A percentile compares a stretch with the other conserved stretches of the same genome.
These are phyloP conservation scores for Myriosclerotinia scirpicola DNA, from an alignment of 2,329 filamentous ascomycete species.

Conservation along the genomic window DNA sequence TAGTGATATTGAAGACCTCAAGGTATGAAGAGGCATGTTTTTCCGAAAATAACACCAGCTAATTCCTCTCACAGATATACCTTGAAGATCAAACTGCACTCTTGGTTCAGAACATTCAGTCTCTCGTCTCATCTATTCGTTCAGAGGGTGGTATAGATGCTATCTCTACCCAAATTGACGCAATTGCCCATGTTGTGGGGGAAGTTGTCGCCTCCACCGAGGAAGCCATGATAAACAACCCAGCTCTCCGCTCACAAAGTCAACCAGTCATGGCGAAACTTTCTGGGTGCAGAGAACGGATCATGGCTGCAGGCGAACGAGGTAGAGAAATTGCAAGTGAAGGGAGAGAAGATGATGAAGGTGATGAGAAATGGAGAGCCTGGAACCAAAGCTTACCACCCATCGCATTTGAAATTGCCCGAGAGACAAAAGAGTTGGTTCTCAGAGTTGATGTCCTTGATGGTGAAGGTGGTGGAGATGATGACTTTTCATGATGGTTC, in stretches of 20 bases:
- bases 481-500: conserved; percentile 33
- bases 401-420: conserved; percentile 82
- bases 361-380: conserved; percentile 57
- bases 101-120: conserved; percentile 77
- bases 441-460: conserved; percentile 46
- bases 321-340: conserved; percentile 60
- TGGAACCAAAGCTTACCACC: conserved; percentile 74
- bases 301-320: conserved; percentile 62
- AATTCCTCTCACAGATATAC: conserved; percentile 56
- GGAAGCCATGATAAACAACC: conserved; percentile 52
- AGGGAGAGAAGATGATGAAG: conserved; percentile 52
- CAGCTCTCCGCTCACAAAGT: conserved; percentile 52
- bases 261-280: conserved; percentile 56
- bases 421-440: conserved; percentile 75
- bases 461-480: conserved; percentile 33
- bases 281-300: conserved; percentile 61
- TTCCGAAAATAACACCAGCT: conserved; percentile 22
- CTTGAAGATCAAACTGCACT: conserved; percentile 80
- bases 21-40: conserved; percentile 46
- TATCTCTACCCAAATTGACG: conserved; percentile 67
- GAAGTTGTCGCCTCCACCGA: conserved; percentile 69
- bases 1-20: conserved; percentile 58
- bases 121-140: conserved; percentile 72
- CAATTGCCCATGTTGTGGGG: conserved; percentile 69
- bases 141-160: conserved; percentile 61